Base-by-base conservation (phyloP, 2,329 filamentous ascomycete species). In the Taxawa tesnikishii region DNA sequence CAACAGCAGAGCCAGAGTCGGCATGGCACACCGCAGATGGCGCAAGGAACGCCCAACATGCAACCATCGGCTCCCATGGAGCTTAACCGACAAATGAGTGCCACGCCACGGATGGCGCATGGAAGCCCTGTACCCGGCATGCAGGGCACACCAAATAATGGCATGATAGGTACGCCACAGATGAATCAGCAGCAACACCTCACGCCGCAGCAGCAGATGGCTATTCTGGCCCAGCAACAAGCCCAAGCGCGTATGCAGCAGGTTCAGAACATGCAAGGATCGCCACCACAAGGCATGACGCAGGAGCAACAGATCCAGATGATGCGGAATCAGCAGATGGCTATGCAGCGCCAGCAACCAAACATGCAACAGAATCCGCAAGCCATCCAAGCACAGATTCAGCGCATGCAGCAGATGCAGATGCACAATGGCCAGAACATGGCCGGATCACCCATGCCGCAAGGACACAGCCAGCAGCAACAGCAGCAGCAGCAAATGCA, bases 41-140 rank as follows among this genome's bases (percentile, higher is more conserved):
- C 48, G 14, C 53, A 56, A 28, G 47, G 46, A 13, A 59, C 55
- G 8, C 55, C 55, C 3, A 46, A 46, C 18, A 53, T 59, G 53
- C 42, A 40, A 5, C 42, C 43, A 29, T 46, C 46, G 12, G 44
- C 53, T 31, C 49, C 51, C 3, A 38, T 40, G 10, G 31, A 37
- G 19, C 34, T 38, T 13, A 51, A 47, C 24, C 43, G 53, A 26
- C 49, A 56, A 33, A 47, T 53, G 43, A 53, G 48, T 9, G 51
- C 50, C 26, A 56, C 53, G 9, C 55, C 55, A 14, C 49, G 53
- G 21, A 44, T 55, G 42, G 39, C 41, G 12, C 51, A 53, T 24
- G 47, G 45, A 24, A 54, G 50, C 36, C 53, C 54, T 10, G 50
- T 44, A 18, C 36, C 43, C 8, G 46, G 40, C n/a, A 45, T 49